Evolutionary conservation across 192 early-diverging fungal species (phyloP).

Genomic region (Geranomyces variabilis): DNA sequence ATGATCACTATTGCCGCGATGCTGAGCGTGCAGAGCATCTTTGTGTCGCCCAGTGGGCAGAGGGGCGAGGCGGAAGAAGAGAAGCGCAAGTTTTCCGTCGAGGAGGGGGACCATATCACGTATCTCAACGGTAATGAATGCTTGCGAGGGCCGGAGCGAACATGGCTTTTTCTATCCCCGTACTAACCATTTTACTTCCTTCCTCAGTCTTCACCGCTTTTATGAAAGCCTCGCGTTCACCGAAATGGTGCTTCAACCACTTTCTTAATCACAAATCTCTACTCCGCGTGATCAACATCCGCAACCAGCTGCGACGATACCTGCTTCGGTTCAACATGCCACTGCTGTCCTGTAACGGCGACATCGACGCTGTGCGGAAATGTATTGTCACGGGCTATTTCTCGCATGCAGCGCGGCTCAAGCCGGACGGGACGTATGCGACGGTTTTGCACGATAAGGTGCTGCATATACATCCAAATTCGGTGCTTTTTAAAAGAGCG

Average conservation of each 20-base stretch:
- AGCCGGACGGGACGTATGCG: constrained; percentile 67
- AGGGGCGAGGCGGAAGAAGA: constrained; percentile 53
- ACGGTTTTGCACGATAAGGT: constrained; percentile 65
- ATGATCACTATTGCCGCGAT: constrained; percentile 79
- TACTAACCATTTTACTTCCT: background rate
- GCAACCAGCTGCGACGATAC: constrained; percentile 54
- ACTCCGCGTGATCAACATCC: constrained; percentile 37
- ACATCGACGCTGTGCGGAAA: constrained; percentile 59
- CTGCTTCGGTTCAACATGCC: constrained; percentile 50
- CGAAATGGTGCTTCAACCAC: constrained; percentile 55
- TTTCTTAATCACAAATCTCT: constrained; percentile 71
- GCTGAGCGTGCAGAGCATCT: constrained; percentile 69
- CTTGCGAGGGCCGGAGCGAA: too few relatives aligned
- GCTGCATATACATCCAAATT: constrained; percentile 50
- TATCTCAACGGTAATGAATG: constrained; percentile 33
- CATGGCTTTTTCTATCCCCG: too few relatives aligned
- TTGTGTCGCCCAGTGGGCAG: constrained; percentile 39
- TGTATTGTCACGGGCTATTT: constrained; percentile 78
- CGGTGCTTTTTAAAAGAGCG: constrained; percentile 51
- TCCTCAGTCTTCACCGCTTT: constrained; percentile 55
- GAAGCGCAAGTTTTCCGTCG: constrained; percentile 70
- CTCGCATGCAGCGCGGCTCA: constrained; percentile 70
- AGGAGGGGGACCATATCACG: constrained; percentile 67
- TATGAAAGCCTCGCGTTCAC: constrained; percentile 37
- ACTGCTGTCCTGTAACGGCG: constrained; percentile 39